Evolutionary conservation across 371 early-diverging fungal species (phyloP), one percentile per base, ranked within the genome.

Genomic region (Lichtheimia ramosa): DNA sequence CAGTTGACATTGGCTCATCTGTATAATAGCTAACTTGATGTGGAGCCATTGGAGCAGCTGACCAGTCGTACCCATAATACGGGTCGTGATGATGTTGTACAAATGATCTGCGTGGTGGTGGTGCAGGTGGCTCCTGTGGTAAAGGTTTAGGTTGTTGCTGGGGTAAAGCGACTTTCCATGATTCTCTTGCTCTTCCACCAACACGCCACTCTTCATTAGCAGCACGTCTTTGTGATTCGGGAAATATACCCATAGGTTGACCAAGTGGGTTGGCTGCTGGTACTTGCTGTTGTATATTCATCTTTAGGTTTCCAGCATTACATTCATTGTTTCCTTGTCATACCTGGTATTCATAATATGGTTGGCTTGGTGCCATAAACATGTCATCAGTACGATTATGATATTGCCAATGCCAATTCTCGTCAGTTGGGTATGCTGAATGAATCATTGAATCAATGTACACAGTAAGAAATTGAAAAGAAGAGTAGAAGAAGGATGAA

Each of bases 51-150:
- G 34, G 34, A 34, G 34, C 34, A 34, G 34, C 34, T 10, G 34
- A 34, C 6, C 10, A 34, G 34, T 53, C 39, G 25, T 53, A 14
- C 21, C 23, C 23, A 40, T 54, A 61, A 23, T 39, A 61, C 4
- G 59, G 10, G 28, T 48, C 50, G 5, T 48, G 16, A 13, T 46
- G 61, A 13, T 58, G 51, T 13, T 18, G 25, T 34, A 48, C 34
- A 54, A 61, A 54, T 5, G 64, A 59, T 40, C 48, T 42, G 5
- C 69, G 62, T 18, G 63, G 65, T 7, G 69, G 69, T 13, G 69
- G 69, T 50, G 55, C 46, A 10, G 69, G 69, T 28, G 69, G 69
- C 28, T 64, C 65, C 39, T 62, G 63, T 7, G 69, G 69, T 39
- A 69, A 59, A 40, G 69, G 69, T 43, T 69, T 69, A 7, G 62